Percentiles rank a stretch among this genome's conserved stretches.
Conservation (phyloP, 306 rosid species). For the Cyclanthera cordifolia region DNA sequence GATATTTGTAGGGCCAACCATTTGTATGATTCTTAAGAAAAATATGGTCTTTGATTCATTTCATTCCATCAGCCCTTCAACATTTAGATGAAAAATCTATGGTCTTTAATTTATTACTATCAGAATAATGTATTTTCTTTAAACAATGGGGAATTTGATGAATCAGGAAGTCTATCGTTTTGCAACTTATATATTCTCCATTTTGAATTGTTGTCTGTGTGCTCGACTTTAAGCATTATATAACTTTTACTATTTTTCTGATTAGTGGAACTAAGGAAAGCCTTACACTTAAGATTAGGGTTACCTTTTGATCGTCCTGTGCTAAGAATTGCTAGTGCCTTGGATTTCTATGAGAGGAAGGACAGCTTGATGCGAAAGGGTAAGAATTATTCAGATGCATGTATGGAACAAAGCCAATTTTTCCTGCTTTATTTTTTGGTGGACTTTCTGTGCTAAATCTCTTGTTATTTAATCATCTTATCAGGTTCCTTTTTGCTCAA, state of each 20-base stretch:
- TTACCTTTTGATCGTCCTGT: slow-evolving; percentile 86
- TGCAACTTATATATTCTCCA: background rate
- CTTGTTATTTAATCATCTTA: slow-evolving; percentile 8
- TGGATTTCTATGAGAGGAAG: slow-evolving; percentile 41
- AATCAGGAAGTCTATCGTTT: background rate
- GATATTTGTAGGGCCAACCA: background rate
- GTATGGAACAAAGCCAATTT: slow-evolving; percentile 5
- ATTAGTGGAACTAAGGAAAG: slow-evolving; percentile 73
- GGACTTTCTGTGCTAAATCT: background rate
- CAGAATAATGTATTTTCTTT: background rate
- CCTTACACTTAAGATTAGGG: slow-evolving; percentile 75
- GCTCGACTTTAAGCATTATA: background rate
- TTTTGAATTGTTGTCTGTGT: background rate
- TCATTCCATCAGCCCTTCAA: too few species aligned
- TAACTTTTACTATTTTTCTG: slow-evolving; percentile 19
- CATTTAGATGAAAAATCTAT: too few species aligned
- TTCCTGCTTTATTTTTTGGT: background rate
- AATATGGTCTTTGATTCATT: background rate
- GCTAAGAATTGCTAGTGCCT: slow-evolving; percentile 72
- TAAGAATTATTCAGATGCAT: slow-evolving; percentile 16
- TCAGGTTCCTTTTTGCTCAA: slow-evolving; percentile 61
- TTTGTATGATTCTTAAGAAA: background rate
- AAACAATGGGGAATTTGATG: background rate
- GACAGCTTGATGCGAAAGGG: slow-evolving; percentile 41
- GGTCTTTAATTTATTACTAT: background rate